These are phyloP conservation scores for Knufia fluminis DNA, from an alignment of 2,329 filamentous ascomycete species.

Conservation along the genomic window DNA sequence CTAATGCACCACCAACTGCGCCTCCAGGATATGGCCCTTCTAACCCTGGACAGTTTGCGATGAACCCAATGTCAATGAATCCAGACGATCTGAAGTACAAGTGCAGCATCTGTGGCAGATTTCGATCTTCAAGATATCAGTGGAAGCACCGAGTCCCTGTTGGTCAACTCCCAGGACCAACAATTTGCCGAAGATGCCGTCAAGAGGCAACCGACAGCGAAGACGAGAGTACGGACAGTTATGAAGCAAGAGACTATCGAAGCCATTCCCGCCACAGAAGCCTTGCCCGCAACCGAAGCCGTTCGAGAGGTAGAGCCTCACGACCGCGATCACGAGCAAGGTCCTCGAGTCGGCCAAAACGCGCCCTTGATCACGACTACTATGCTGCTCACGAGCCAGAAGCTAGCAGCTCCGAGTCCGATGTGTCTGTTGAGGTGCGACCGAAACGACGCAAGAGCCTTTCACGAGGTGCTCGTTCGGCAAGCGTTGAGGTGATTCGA, in stretches of 20 bases:
- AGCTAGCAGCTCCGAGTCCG: background rate
- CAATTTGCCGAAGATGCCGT: conserved; percentile 20
- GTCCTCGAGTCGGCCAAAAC: background rate
- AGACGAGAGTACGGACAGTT: conserved; percentile 15
- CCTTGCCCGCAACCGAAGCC: no score
- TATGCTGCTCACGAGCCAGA: background rate
- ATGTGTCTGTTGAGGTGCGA: background rate
- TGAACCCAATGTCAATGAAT: background rate
- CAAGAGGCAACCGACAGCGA: conserved; percentile 19
- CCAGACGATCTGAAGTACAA: conserved; percentile 19
- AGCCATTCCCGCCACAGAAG: background rate
- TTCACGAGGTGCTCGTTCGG: background rate
- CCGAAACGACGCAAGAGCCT: background rate
- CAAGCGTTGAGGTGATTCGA: conserved; percentile 2
- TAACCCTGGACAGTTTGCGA: background rate
- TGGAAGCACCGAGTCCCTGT: conserved; percentile 19
- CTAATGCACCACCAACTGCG: conserved; percentile 3
- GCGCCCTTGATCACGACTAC: background rate
- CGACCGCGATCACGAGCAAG: background rate
- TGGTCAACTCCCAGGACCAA: conserved; percentile 18
- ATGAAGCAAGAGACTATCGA: background rate
- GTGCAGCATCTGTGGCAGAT: conserved; percentile 21
- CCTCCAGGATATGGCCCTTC: conserved; percentile 1
- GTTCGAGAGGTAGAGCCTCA: conserved; percentile 2
- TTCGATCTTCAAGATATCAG: conserved; percentile 21